phyloP scores from a whole-genome alignment of 129 eudicot genomes.

The Cynara cardunculus region DNA sequence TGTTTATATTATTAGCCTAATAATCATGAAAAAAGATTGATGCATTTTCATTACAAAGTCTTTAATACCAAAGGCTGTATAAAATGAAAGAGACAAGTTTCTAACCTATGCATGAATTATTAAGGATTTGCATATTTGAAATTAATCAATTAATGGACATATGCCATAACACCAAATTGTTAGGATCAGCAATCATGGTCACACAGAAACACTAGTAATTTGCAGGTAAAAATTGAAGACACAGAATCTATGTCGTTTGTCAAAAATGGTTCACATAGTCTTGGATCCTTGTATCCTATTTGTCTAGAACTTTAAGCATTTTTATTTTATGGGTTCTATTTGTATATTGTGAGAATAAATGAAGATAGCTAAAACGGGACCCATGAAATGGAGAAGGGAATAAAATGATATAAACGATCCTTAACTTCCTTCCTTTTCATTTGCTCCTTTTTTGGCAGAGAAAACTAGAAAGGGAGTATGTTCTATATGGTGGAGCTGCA shows the following conservation, averaged over 20 bases:
- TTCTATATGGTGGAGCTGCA: slow-evolving; percentile 66
- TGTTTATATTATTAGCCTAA: background rate
- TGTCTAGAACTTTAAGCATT: background rate
- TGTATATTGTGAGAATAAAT: background rate
- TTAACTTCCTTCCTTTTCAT: background rate
- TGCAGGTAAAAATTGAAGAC: background rate
- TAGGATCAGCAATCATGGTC: background rate
- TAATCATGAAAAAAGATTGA: background rate
- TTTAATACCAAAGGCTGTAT: background rate
- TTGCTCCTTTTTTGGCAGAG: slow-evolving; percentile 44
- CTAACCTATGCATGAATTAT: background rate
- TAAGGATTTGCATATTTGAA: background rate
- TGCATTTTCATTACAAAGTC: background rate
- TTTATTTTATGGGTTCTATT: background rate
- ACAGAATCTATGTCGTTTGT: background rate
- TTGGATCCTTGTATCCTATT: background rate
- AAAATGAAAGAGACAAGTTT: background rate
- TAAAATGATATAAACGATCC: background rate
- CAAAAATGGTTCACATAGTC: background rate
- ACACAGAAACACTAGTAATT: background rate
- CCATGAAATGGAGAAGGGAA: background rate
- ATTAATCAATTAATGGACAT: background rate
- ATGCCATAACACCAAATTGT: background rate
- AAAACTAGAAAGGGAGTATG: slow-evolving; percentile 73
- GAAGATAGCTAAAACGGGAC: background rate